Conservation (phyloP, 2,329 filamentous ascomycete species). For the Hymenoscyphus linearis region DNA sequence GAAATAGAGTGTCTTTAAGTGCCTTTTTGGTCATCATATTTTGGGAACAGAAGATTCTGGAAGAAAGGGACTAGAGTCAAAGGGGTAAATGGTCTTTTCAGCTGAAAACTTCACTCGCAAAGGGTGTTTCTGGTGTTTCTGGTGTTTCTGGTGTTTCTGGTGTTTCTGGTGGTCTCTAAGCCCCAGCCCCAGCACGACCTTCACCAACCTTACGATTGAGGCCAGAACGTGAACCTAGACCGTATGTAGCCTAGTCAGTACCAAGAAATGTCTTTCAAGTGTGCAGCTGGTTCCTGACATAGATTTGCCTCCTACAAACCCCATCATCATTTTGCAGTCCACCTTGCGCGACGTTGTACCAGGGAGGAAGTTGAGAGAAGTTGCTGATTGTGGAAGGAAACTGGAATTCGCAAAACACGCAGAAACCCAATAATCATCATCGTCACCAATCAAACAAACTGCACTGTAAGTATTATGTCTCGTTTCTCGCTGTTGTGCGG, state of each 20-base stretch:
- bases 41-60: too few species aligned
- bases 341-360: slow-evolving; percentile 26
- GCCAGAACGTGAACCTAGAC: too few species aligned
- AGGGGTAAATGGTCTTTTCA: too few species aligned
- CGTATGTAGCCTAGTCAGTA: background rate
- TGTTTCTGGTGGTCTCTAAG: too few species aligned
- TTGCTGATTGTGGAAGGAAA: slow-evolving; percentile 26
- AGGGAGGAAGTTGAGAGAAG: slow-evolving; percentile 29
- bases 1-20: too few species aligned
- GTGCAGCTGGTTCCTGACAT: background rate
- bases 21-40: too few species aligned
- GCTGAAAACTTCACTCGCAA: too few species aligned
- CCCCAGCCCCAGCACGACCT: too few species aligned
- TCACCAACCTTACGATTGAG: too few species aligned
- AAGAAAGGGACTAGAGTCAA: too few species aligned
- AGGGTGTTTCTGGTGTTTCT: too few species aligned
- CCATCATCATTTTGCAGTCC: slow-evolving; percentile 21
- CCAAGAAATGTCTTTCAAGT: background rate
- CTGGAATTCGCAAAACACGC: slow-evolving; percentile 12
- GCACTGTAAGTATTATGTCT: slow-evolving; percentile 13
- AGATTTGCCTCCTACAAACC: slow-evolving; percentile 13
- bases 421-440: slow-evolving; percentile 4
- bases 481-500: background rate
- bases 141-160: too few species aligned
- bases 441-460: slow-evolving; percentile 9